A percentile compares a stretch with the other conserved stretches of the same genome.
Evolutionary conservation across 2,329 filamentous ascomycete genomes (phyloP).

Genomic region (Cladosporium sp.): DNA sequence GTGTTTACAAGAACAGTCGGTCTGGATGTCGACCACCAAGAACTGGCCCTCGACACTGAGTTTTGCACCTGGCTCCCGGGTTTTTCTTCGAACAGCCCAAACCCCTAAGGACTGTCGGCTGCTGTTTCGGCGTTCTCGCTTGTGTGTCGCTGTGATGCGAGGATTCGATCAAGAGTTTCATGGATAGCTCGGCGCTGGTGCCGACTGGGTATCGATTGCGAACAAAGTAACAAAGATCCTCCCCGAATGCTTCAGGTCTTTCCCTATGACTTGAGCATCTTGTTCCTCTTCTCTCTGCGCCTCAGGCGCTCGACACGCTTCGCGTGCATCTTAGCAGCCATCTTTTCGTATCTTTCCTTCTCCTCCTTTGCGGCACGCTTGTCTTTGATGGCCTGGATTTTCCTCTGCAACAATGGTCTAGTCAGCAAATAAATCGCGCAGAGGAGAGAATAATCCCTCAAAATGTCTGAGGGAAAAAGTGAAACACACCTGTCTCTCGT

Average conservation of each 20-base stretch:
- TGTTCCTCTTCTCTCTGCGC: constrained; percentile 95
- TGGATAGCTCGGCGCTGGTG: neutral
- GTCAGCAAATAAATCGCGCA: constrained; percentile 2
- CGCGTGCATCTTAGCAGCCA: constrained; percentile 97
- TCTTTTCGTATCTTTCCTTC: constrained; percentile 84
- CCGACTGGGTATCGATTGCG: constrained; percentile 1
- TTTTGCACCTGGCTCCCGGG: too few species aligned
- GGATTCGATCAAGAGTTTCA: too few species aligned
- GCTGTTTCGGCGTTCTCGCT: too few species aligned
- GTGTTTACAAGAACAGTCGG: too few species aligned
- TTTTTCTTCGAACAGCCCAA: too few species aligned
- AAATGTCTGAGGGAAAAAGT: neutral
- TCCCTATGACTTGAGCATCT: constrained; percentile 55
- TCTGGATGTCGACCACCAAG: too few species aligned
- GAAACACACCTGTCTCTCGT: constrained; percentile 68
- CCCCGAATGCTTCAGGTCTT: neutral
- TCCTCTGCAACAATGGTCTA: constrained; percentile 51
- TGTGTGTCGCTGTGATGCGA: too few species aligned
- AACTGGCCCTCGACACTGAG: too few species aligned
- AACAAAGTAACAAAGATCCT: neutral
- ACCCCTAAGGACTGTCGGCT: too few species aligned
- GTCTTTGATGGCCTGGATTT: constrained; percentile 76
- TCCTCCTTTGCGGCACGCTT: constrained; percentile 86
- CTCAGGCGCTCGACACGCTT: constrained; percentile 91
- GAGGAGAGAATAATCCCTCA: neutral